Percentiles rank a stretch among this genome's conserved stretches.
Evolutionary conservation across 2,329 filamentous ascomycete genomes (phyloP).

Genomic region (Penicillium olsonii): DNA sequence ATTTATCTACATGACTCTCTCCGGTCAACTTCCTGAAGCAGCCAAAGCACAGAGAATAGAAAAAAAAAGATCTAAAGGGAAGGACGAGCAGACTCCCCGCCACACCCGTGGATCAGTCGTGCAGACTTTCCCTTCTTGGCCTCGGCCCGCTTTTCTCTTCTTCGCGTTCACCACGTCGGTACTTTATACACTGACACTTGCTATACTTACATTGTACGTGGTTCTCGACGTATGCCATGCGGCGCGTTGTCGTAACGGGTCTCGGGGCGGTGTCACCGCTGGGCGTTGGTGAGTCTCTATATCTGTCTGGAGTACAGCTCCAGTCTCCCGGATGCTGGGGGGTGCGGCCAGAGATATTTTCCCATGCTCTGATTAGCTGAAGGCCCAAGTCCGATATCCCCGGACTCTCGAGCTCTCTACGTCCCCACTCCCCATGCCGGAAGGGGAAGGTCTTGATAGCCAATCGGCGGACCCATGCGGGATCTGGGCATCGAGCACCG

Average conservation of each 20-base stretch:
- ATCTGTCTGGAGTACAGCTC: slow-evolving; percentile 8
- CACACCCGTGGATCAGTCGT: slow-evolving; percentile 26
- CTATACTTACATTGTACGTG: no score
- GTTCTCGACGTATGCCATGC: no score
- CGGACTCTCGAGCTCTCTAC: slow-evolving; percentile 6
- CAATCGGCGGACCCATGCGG: slow-evolving; percentile 16
- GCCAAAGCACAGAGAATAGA: no score
- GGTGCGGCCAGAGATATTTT: not conserved
- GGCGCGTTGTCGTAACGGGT: slow-evolving; percentile 79
- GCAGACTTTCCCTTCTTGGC: slow-evolving; percentile 42
- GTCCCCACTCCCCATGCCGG: slow-evolving; percentile 31
- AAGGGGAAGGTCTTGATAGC: slow-evolving; percentile 35
- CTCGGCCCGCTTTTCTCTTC: slow-evolving; percentile 15
- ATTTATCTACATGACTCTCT: slow-evolving; percentile 11
- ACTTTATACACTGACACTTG: no score
- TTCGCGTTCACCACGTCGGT: not conserved
- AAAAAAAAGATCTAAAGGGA: slow-evolving; percentile 19
- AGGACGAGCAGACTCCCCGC: slow-evolving; percentile 17
- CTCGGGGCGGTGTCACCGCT: slow-evolving; percentile 81
- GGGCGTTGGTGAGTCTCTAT: slow-evolving; percentile 63
- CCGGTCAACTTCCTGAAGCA: slow-evolving; percentile 20
- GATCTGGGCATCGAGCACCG: not conserved
- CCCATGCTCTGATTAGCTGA: not conserved
- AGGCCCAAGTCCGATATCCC: slow-evolving; percentile 6
- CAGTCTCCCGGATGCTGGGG: not conserved